phyloP scores from a whole-genome alignment of 1,284 basidiomycete genomes.

The Melampsora americana region DNA sequence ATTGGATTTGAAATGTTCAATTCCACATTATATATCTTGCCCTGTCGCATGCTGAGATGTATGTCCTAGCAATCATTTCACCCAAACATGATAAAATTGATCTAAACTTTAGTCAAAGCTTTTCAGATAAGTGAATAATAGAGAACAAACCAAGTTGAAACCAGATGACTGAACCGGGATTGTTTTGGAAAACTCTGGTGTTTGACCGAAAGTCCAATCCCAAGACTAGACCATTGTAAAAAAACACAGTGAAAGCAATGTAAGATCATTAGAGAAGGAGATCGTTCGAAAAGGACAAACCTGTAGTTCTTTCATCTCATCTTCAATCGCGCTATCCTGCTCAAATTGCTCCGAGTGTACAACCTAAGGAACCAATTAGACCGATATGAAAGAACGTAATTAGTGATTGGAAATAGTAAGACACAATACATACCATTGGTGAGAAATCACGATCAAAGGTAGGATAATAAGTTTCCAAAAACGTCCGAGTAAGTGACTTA shows the following conservation, averaged over 20 bases:
- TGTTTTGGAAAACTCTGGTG: conserved; percentile 74
- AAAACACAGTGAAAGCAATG: conserved; percentile 6
- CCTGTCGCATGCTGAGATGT: too few relatives aligned
- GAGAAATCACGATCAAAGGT: conserved; percentile 1
- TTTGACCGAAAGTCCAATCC: conserved; percentile 91
- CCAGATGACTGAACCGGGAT: conserved; percentile 48
- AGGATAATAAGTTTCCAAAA: conserved; percentile 63
- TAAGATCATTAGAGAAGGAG: too few relatives aligned
- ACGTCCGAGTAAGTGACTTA: conserved; percentile 68
- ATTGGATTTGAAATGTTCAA: too few relatives aligned
- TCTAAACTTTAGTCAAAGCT: too few relatives aligned
- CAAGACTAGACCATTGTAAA: conserved; percentile 63
- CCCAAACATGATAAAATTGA: too few relatives aligned
- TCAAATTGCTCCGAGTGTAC: conserved; percentile 6
- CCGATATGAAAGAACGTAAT: not conserved
- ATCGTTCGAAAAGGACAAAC: not conserved
- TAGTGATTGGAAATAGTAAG: not conserved
- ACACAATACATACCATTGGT: conserved; percentile 5
- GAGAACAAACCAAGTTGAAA: conserved; percentile 5
- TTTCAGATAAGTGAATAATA: too few relatives aligned
- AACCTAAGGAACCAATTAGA: not conserved
- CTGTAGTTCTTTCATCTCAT: conserved; percentile 44
- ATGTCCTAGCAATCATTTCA: too few relatives aligned
- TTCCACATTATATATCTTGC: too few relatives aligned
- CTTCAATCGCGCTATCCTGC: conserved; percentile 44